Conservation (phyloP, 805 yeast genomes). For the Wickerhamiella parazyma region DNA sequence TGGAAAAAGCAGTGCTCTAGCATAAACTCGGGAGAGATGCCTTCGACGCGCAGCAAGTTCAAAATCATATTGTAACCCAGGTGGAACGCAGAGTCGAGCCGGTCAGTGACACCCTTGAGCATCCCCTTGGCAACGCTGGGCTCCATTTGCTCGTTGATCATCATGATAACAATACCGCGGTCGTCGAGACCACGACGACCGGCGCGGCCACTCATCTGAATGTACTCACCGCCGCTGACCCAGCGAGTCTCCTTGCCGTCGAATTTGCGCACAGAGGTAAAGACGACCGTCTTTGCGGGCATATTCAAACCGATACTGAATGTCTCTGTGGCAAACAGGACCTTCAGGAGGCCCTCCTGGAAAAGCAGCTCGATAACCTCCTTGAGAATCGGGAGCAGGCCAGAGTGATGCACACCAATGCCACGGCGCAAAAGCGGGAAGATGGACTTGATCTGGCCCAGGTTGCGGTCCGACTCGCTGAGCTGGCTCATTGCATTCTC, state of each 20-base stretch:
- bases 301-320: conserved; percentile 95
- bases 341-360: conserved; percentile 93
- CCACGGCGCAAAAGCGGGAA: conserved; percentile 85
- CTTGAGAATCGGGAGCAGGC: conserved; percentile 80
- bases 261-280: conserved; percentile 95
- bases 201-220: conserved; percentile 99
- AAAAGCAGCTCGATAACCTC: conserved; percentile 92
- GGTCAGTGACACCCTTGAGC: conserved; percentile 98
- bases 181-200: conserved; percentile 99
- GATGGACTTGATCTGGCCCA: conserved; percentile 89
- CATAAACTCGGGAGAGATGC: conserved; percentile 96
- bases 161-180: conserved; percentile 97
- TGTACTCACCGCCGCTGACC: conserved; percentile 99
- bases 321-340: conserved; percentile 93
- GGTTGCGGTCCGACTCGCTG: conserved; percentile 80
- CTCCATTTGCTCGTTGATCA: conserved; percentile 99
- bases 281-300: conserved; percentile 99
- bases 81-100: conserved; percentile 95
- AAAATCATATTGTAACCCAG: conserved; percentile 93
- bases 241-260: conserved; percentile 96
- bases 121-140: conserved; percentile 98
- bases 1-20: conserved; percentile 87
- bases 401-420: conserved; percentile 97
- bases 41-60: conserved; percentile 92
- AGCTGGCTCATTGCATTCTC: conserved; percentile 76